Evolutionary conservation across 108 stramenopile species (phyloP).

Genomic region (Nitzschia putrida): DNA sequence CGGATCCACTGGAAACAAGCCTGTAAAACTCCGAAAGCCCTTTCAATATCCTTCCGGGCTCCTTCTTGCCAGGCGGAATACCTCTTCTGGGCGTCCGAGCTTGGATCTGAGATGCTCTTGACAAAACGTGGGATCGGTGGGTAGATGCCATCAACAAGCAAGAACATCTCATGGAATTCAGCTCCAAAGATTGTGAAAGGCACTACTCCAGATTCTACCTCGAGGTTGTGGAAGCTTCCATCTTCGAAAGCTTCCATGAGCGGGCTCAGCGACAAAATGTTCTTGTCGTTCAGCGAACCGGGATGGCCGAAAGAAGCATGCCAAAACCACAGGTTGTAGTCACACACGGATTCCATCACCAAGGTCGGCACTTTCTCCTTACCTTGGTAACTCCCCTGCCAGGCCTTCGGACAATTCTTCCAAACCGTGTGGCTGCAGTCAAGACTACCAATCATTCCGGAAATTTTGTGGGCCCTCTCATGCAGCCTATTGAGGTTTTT

Average conservation of each 20-base stretch:
- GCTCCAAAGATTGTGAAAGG: too few species aligned
- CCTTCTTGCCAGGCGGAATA: too few species aligned
- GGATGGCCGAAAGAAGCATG: conserved; percentile 4
- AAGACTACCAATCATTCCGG: conserved; percentile 20
- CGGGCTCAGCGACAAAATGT: conserved; percentile 10
- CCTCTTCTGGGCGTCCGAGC: too few species aligned
- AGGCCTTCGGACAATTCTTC: conserved; percentile 23
- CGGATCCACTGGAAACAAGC: too few species aligned
- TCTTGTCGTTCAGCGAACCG: conserved; percentile 22
- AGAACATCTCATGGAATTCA: too few species aligned
- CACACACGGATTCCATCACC: conserved; percentile 18
- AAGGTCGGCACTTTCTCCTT: conserved; percentile 5
- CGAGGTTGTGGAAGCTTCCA: conserved; percentile 5
- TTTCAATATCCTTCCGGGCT: too few species aligned
- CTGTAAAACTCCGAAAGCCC: too few species aligned
- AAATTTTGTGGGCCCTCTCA: background rate
- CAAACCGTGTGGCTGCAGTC: conserved; percentile 18
- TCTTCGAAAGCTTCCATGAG: conserved; percentile 2
- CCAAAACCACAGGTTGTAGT: conserved; percentile 16
- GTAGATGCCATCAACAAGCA: too few species aligned
- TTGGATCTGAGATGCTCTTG: too few species aligned
- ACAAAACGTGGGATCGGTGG: too few species aligned
- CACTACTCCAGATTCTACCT: background rate
- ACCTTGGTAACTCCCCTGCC: conserved; percentile 12
- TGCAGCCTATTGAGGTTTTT: conserved; percentile 11